Conservation (phyloP, 163 green algal species). For the Scenedesmus sp. region DNA sequence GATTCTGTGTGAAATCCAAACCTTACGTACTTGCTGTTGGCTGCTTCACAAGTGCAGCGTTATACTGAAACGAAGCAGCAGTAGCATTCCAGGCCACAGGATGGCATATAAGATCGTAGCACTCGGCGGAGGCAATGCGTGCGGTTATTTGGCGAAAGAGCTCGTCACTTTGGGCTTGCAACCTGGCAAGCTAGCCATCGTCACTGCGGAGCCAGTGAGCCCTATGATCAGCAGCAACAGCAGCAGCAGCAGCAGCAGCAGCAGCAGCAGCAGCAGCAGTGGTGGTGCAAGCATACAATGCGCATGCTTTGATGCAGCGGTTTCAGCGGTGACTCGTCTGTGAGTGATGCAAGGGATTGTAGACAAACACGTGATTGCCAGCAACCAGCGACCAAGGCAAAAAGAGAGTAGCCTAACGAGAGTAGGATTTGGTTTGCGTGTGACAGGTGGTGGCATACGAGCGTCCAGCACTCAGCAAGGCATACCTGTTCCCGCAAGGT, state of each 20-base stretch:
- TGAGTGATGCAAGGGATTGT: too few relatives aligned
- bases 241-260: not conserved
- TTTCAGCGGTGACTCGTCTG: too few relatives aligned
- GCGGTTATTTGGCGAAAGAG: conserved; percentile 76
- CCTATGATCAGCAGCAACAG: not conserved
- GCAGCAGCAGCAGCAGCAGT: too few relatives aligned
- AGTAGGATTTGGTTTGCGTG: too few relatives aligned
- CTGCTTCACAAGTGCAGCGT: not conserved
- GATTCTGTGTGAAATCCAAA: too few relatives aligned
- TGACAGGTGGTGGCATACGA: conserved; percentile 86
- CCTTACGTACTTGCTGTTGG: not conserved
- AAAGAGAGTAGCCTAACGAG: too few relatives aligned
- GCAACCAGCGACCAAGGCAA: too few relatives aligned
- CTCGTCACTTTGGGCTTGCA: conserved; percentile 74
- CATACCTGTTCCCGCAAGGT: conserved; percentile 85
- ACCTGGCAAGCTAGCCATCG: conserved; percentile 79
- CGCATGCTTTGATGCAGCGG: conserved; percentile 10
- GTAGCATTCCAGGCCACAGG: conserved; percentile 13
- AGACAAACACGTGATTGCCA: too few relatives aligned
- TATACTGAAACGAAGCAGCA: not conserved
- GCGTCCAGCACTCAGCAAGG: conserved; percentile 93
- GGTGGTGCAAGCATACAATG: not conserved
- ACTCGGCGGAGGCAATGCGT: conserved; percentile 88
- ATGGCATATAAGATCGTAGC: conserved; percentile 75
- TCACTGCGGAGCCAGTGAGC: conserved; percentile 77